A percentile compares a stretch with the other conserved stretches of the same genome.
These are phyloP conservation scores for Solanum piurae DNA, from an alignment of 257 asterid genomes.

Conservation along the genomic window DNA sequence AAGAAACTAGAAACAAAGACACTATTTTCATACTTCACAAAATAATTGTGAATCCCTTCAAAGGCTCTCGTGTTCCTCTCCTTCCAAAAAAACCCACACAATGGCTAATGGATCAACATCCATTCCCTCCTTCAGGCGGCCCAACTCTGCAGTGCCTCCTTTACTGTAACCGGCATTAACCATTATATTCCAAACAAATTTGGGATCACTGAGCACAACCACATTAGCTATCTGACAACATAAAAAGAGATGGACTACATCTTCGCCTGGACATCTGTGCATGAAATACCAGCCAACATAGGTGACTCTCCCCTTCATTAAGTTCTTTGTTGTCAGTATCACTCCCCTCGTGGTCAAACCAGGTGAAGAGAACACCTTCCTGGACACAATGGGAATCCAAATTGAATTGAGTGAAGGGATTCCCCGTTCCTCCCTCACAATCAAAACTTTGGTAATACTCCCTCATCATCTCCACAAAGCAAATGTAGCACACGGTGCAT, in stretches of 20 bases:
- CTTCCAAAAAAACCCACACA: background rate
- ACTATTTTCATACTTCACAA: background rate
- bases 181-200: background rate
- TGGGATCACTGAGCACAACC: background rate
- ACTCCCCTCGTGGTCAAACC: background rate
- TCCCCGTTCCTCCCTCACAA: background rate
- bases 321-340: background rate
- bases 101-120: background rate
- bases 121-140: background rate
- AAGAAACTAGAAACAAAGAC: background rate
- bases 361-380: background rate
- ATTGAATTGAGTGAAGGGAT: background rate
- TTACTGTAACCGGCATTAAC: background rate
- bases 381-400: background rate
- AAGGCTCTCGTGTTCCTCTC: background rate
- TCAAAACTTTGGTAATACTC: background rate
- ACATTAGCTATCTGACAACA: background rate
- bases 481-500: background rate
- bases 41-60: background rate
- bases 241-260: background rate
- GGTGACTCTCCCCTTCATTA: background rate
- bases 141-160: background rate
- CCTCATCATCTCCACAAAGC: background rate
- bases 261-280: background rate
- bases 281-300: background rate